Evolutionary conservation across 2,329 filamentous ascomycete species (phyloP), one percentile per base, ranked within the genome.

Genomic region (Endocalyx cinctus): DNA sequence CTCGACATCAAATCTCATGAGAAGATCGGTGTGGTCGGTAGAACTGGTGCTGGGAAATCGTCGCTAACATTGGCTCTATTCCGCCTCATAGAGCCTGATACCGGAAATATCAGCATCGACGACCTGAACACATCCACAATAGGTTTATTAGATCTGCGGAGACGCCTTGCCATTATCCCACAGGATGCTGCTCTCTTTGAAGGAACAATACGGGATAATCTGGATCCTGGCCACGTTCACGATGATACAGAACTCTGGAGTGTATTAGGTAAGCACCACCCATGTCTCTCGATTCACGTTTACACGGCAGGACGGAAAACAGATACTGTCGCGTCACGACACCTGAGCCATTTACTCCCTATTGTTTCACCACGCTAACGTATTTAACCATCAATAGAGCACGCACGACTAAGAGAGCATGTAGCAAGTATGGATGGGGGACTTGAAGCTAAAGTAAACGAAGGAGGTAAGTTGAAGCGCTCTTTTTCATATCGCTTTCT

Each of bases 161-260:
- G 89, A 35, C 82, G 92, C 37, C 71, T 98, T 29, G 90, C 92
- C 34, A 98, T 98, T 54, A 98, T 98, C 47, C 92, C 94, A 5
- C 92, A 98, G 59, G 94, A 98, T 63, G 90, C 92, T 18, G 90
- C 90, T 43, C 77, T 98, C 41, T 98, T 98, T 52, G 87, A 94
- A 61, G 89, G 89, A 31, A 89, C 84, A 7, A 77, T 98, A 43
- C 79, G 92, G 46, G 92, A 98, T 62, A 98, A 98, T 55, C 74
- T 97, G 25, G 92, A 98, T 57, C 94, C 94, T 16, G 87, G 84
- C 17, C 86, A 95, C 58, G 87, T 94, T 34, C 89, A 95, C 55
- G 90, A 96, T 61, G 94, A 98, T 61, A 95, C 89, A 5, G 92
- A 97, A 57, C 71, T 98, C 20, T 98, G 92, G 92, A 94, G 85